Conservation (phyloP, 2,329 filamentous ascomycete species). For the Cryoendolithus antarcticus region DNA sequence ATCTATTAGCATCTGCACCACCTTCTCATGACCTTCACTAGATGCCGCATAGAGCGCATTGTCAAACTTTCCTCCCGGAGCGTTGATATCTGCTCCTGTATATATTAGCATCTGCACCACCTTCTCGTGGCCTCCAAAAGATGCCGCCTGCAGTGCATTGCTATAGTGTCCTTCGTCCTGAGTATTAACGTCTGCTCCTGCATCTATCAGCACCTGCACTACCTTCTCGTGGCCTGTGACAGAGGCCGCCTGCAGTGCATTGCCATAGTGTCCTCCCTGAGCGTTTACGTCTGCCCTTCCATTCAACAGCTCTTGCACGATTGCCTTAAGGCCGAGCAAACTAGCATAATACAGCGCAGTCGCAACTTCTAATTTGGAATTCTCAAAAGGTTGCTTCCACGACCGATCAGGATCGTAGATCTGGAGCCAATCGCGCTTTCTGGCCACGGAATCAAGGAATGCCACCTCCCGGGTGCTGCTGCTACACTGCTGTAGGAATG, state of each 20-base stretch:
- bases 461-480: conserved; percentile 3
- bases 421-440: conserved; percentile 5
- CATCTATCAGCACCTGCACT: conserved; percentile 11
- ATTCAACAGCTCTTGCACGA: conserved; percentile 1
- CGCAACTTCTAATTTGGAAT: background rate
- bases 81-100: conserved; percentile 9
- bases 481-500: conserved; percentile 3
- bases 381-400: background rate
- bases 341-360: conserved; percentile 5
- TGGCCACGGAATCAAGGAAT: conserved; percentile 2
- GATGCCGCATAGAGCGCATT: conserved; percentile 8
- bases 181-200: conserved; percentile 10
- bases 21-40: conserved; percentile 1
- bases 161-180: conserved; percentile 4
- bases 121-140: background rate
- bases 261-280: conserved; percentile 7
- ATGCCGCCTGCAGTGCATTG: conserved; percentile 7
- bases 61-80: conserved; percentile 5
- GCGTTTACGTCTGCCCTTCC: conserved; percentile 3
- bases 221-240: conserved; percentile 8
- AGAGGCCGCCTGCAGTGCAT: conserved; percentile 11
- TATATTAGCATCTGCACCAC: conserved; percentile 9
- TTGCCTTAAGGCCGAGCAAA: conserved; percentile 1
- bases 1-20: conserved; percentile 2
- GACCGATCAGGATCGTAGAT: conserved; percentile 4